Evolutionary conservation across 352 stramenopile species (phyloP).

Genomic region (Blastocystis sp.): DNA sequence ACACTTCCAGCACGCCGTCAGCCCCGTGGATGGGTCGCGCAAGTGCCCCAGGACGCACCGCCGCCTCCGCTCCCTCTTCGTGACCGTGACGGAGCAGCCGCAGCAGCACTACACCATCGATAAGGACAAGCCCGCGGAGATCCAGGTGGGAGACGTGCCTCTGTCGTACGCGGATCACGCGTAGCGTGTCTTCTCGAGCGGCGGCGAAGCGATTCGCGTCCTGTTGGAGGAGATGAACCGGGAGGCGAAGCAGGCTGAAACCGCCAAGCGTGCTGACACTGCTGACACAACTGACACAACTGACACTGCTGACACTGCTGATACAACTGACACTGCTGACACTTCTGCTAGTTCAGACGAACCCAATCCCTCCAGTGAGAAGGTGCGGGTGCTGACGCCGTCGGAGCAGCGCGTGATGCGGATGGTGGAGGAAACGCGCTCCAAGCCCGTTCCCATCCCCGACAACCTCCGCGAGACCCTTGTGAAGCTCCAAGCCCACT

Average conservation of each 20-base stretch:
- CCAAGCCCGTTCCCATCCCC: conserved; percentile 23
- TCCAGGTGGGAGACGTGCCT: conserved; percentile 46
- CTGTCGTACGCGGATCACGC: not conserved
- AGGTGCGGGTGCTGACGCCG: not conserved
- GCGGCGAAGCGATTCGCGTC: conserved; percentile 10
- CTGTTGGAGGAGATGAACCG: not conserved
- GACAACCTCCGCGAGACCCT: conserved; percentile 9
- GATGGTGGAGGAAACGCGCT: not conserved
- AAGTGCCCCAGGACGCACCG: not conserved
- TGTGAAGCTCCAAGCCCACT: not conserved
- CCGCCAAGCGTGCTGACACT: not conserved
- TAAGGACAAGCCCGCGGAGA: not conserved
- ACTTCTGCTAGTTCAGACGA: not conserved
- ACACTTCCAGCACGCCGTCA: not conserved
- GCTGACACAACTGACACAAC: not conserved
- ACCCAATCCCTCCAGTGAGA: not conserved
- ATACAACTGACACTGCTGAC: not conserved
- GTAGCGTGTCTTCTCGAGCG: conserved; percentile 38
- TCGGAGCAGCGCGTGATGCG: not conserved
- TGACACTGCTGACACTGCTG: too few relatives aligned
- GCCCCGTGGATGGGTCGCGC: not conserved
- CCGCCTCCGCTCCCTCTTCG: not conserved
- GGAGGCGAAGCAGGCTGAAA: not conserved
- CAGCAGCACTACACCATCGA: conserved; percentile 48
- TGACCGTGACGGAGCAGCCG: not conserved